Base-by-base conservation (phyloP, 2,329 filamentous ascomycete species). In the Alternaria panax region DNA sequence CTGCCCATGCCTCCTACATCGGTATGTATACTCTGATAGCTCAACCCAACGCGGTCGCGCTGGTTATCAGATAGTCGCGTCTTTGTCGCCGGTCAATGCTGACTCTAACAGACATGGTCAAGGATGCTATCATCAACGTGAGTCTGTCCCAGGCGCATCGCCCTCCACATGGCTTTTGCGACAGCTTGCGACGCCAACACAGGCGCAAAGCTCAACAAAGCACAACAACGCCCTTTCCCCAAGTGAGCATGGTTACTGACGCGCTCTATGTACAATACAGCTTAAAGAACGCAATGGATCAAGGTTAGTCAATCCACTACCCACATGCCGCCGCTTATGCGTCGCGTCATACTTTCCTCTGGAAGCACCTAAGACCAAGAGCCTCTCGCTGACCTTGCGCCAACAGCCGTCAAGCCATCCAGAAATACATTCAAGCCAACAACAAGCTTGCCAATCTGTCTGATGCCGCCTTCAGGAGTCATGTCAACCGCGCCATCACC, bases 401-500 rank as follows among this genome's bases (percentile, higher is more conserved):
- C 54, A 38, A 74, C 77, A 90, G 87, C 77, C 89, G 89, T 75
- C 87, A 90, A 80, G 87, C 87, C 56, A 85, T 91, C 78, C 91
- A 91, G 85, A 91, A 91, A 79, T 91, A 91, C 78, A 87, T 92
- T 68, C 84, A 84, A 76, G 85, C 86, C 76, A 91, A 91, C 86
- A 90, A 91, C 83, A 86, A 86, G 74, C 82, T 89, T 71, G 82
- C 80, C 66, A 79, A 75, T 65, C 81, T 85, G 55, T 83, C 80
- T 66, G 84, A 86, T 63, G 79, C 80, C 55, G 82, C 83, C 57
- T 91, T 91, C 78, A 88, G 88, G 77, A 86, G 85, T 63, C 89
- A 93, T 73, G 92, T 96, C 87, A 95, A 95, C 88, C 90, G 90
- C 80, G 92, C 92, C 54, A 85, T 96, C 77, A 88, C 90, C 81